Conservation (phyloP, 2,329 filamentous ascomycete species). For the Clonostachys rhizophaga region DNA sequence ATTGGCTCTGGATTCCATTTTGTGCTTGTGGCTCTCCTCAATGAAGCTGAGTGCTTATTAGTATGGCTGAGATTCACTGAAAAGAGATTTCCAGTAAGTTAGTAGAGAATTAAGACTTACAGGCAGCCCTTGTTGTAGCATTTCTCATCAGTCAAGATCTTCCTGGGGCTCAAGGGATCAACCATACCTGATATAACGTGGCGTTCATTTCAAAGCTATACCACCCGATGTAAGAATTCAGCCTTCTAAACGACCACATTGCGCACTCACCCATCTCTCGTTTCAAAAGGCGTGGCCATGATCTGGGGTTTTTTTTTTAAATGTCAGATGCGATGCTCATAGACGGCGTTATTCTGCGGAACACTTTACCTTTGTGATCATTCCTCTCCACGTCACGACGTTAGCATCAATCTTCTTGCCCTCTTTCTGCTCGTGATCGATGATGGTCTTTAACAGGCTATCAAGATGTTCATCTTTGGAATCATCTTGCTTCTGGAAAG, state of each 20-base stretch:
- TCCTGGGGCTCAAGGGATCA: background rate
- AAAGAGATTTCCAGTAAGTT: background rate
- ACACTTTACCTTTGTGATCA: conserved; percentile 87
- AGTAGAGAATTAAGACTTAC: conserved; percentile 26
- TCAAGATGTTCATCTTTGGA: conserved; percentile 83
- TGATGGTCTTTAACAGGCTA: conserved; percentile 72
- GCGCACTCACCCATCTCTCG: conserved; percentile 64
- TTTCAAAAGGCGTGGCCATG: conserved; percentile 77
- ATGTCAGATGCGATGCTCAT: conserved; percentile 2
- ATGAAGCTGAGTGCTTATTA: conserved; percentile 61
- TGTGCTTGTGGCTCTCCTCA: conserved; percentile 81
- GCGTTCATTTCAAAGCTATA: conserved; percentile 92
- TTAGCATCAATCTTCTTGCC: conserved; percentile 68
- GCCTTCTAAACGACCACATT: conserved; percentile 1
- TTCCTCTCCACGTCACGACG: conserved; percentile 89
- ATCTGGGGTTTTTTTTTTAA: conserved; percentile 45
- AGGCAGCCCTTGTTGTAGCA: conserved; percentile 40
- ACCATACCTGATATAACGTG: conserved; percentile 77
- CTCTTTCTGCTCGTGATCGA: conserved; percentile 65
- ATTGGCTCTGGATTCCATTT: conserved; percentile 53
- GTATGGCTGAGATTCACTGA: background rate
- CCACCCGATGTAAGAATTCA: conserved; percentile 5
- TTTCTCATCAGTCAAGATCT: conserved; percentile 6
- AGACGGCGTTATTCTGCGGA: background rate
- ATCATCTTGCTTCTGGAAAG: conserved; percentile 80